phyloP scores from a whole-genome alignment of 2,329 filamentous ascomycete species.

The Exserohilum turcica region DNA sequence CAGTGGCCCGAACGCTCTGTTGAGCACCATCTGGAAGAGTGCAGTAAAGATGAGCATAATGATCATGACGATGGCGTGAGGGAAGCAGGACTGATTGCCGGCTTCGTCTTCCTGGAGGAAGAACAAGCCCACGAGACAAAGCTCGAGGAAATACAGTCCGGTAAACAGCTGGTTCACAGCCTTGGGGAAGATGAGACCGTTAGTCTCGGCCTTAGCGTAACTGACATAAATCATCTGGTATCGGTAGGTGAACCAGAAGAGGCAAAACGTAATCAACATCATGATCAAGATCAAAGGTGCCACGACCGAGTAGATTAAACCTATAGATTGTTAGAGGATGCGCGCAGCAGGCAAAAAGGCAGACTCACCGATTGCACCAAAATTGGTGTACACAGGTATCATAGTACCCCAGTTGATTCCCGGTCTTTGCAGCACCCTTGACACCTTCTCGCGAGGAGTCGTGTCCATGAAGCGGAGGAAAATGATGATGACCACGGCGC shows the following conservation, averaged over 20 bases:
- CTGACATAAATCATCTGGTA: slow-evolving; percentile 97
- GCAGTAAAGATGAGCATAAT: slow-evolving; percentile 71
- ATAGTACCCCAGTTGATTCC: slow-evolving; percentile 88
- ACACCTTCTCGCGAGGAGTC: slow-evolving; percentile 82
- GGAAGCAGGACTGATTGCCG: slow-evolving; percentile 63
- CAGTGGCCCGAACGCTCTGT: slow-evolving; percentile 81
- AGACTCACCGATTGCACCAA: slow-evolving; percentile 78
- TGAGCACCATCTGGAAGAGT: slow-evolving; percentile 80
- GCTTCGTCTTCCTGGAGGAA: slow-evolving; percentile 71
- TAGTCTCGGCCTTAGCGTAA: slow-evolving; percentile 86
- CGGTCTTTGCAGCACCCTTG: slow-evolving; percentile 76
- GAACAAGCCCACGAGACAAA: slow-evolving; percentile 87
- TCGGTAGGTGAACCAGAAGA: slow-evolving; percentile 94
- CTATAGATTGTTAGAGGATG: slow-evolving; percentile 33
- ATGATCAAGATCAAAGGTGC: slow-evolving; percentile 91
- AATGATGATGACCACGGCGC: slow-evolving; percentile 77
- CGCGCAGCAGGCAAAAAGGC: background rate
- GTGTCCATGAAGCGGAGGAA: slow-evolving; percentile 80
- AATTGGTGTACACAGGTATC: slow-evolving; percentile 96
- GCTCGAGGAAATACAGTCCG: slow-evolving; percentile 91
- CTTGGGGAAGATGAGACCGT: slow-evolving; percentile 86
- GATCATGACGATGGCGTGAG: slow-evolving; percentile 86
- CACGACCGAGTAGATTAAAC: slow-evolving; percentile 84
- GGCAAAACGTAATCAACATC: slow-evolving; percentile 85
- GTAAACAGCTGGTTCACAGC: slow-evolving; percentile 97